Evolutionary conservation across 345 rosid species (phyloP), one percentile per base, ranked within the genome.

Genomic region (Dipteronia sinensis): DNA sequence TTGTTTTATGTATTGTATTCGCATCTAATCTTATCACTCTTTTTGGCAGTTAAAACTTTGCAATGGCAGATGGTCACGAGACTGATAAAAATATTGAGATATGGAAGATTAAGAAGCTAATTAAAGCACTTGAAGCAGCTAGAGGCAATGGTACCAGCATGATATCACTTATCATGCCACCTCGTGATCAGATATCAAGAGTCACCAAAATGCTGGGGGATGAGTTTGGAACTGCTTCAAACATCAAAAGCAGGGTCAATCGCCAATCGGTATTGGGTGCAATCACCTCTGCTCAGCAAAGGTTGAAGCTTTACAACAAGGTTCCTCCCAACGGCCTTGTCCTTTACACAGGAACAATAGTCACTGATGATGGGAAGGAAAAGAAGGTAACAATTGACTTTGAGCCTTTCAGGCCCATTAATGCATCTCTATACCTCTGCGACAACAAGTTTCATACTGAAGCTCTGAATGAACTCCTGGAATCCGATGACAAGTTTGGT

Each of bases 81-180:
- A 87, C 87, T 73, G 94, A 90, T 67, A 89, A 84, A 65, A 90
- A 90, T 73, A 90, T 90, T 44, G 92, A 90, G 85, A 87, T 89
- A 78, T 90, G 94, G 94, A 90, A 90, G 86, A 89, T 89, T 72
- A 89, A 90, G 83, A 90, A 86, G 84, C 80, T 90, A 72, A 90
- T 90, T 61, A 89, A 87, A 79, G 92, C 94, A 23, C 83, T 89
- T 68, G 92, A 90, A 78, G 85, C 94, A 65, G 94, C 94, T 42
- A 80, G 92, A 71, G 94, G 94, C 72, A 90, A 90, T 77, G 94
- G 94, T 8, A 90, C 94, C 38, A 90, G 94, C 90, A 90, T 90
- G 94, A 90, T 90, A 63, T 90, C 94, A 29, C 94, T 90, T 56
- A 90, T 90, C 75, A 87, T 90, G 91, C 94, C 94, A 31, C 92